Conservation (phyloP, 768 basidiomycete genomes). For the Lactarius deliciosus region DNA sequence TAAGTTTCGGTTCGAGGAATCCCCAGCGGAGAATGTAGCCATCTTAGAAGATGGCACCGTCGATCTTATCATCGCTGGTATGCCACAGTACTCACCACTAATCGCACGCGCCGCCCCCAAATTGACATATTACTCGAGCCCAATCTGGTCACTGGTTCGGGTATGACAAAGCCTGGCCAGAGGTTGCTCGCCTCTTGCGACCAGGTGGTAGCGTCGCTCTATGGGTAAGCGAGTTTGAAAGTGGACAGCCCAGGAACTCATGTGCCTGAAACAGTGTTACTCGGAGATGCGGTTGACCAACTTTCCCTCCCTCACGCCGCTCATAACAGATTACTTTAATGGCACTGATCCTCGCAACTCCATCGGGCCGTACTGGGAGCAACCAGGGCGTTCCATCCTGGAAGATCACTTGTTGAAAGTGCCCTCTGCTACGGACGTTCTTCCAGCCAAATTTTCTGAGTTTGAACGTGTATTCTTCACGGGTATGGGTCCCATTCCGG, state of each 20-base stretch:
- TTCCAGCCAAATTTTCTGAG: slow-evolving; percentile 41
- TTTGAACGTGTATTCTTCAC: slow-evolving; percentile 59
- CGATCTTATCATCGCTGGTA: slow-evolving; percentile 69
- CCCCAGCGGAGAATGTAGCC: slow-evolving; percentile 54
- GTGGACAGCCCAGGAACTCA: not conserved
- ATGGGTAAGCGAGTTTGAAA: slow-evolving; percentile 51
- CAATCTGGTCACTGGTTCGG: slow-evolving; percentile 86
- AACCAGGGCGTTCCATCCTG: slow-evolving; percentile 75
- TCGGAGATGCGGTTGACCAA: slow-evolving; percentile 70
- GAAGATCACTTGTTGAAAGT: slow-evolving; percentile 68
- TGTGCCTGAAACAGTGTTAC: slow-evolving; percentile 36
- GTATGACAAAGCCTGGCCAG: slow-evolving; percentile 68
- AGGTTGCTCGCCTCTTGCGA: slow-evolving; percentile 58
- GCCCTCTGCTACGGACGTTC: slow-evolving; percentile 48
- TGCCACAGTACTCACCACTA: slow-evolving; percentile 22
- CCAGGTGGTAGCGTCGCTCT: slow-evolving; percentile 67
- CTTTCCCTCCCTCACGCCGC: slow-evolving; percentile 55
- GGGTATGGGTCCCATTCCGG: slow-evolving; percentile 38
- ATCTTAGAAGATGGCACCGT: slow-evolving; percentile 52
- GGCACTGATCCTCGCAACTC: slow-evolving; percentile 53
- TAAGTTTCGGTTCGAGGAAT: slow-evolving; percentile 39
- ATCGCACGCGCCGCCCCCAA: not conserved
- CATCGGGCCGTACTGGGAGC: slow-evolving; percentile 75
- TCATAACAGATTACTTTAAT: slow-evolving; percentile 63
- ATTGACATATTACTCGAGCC: slow-evolving; percentile 41